These are phyloP conservation scores for Dactylonectria estremocensis DNA, from an alignment of 2,329 filamentous ascomycete genomes.

Conservation along the genomic window DNA sequence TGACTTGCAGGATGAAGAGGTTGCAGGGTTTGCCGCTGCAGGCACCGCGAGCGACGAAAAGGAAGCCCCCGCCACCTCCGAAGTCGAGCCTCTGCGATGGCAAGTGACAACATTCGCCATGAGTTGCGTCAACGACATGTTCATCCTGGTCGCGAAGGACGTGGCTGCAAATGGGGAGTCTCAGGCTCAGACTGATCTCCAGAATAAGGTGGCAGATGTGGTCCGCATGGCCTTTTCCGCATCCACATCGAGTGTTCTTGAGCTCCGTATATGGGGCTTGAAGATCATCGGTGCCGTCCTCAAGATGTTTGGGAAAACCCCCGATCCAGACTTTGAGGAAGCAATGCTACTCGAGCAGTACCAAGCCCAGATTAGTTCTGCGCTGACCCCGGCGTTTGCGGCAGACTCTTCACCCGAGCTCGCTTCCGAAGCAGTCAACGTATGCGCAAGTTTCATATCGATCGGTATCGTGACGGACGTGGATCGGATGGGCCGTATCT, in stretches of 20 bases:
- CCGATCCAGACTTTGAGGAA: conserved; percentile 98
- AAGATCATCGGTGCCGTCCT: conserved; percentile 95
- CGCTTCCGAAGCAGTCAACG: conserved; percentile 95
- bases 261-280: conserved; percentile 90
- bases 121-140: conserved; percentile 87
- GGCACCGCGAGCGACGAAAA: conserved; percentile 72
- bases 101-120: conserved; percentile 96
- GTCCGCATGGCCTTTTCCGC: conserved; percentile 98
- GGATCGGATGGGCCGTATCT: conserved; percentile 97
- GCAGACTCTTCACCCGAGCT: conserved; percentile 96
- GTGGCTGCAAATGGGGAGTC: conserved; percentile 85
- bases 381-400: conserved; percentile 95
- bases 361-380: conserved; percentile 97
- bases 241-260: conserved; percentile 92
- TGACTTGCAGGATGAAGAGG: conserved; percentile 96
- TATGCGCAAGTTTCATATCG: conserved; percentile 97
- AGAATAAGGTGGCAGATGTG: conserved; percentile 89
- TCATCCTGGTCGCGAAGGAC: conserved; percentile 84
- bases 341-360: conserved; percentile 97
- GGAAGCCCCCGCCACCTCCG: conserved; percentile 63
- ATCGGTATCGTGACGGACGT: conserved; percentile 98
- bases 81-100: conserved; percentile 93
- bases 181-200: conserved; percentile 82
- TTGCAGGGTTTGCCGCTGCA: conserved; percentile 92
- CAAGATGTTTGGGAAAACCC: conserved; percentile 95